phyloP scores from a whole-genome alignment of 176 grass and related monocot species.

The Raddia guianensis region DNA sequence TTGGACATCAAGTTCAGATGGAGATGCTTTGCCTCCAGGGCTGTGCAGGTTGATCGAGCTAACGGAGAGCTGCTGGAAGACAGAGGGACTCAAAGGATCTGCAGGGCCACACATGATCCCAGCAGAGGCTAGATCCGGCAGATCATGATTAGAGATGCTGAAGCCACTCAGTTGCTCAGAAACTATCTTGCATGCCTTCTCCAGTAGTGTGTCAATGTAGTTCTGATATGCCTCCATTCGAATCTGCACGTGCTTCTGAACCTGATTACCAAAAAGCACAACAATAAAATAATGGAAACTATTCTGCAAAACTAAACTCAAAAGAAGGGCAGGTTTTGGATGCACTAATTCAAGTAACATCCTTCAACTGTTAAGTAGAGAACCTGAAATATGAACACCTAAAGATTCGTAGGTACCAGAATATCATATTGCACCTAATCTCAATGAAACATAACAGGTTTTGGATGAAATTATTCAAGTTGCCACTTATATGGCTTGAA shows the following conservation, averaged over 20 bases:
- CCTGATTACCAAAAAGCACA: constrained; percentile 38
- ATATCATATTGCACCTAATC: not conserved
- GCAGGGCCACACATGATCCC: constrained; percentile 37
- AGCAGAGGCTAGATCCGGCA: constrained; percentile 38
- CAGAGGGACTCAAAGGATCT: constrained; percentile 52
- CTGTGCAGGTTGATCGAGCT: constrained; percentile 58
- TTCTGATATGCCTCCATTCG: constrained; percentile 70
- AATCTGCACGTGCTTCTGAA: constrained; percentile 85
- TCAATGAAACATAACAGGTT: not conserved
- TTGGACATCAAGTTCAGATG: constrained; percentile 32
- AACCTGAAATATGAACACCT: not conserved
- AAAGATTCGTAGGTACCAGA: not conserved
- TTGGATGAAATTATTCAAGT: not conserved
- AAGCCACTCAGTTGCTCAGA: constrained; percentile 69
- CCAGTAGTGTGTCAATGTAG: constrained; percentile 71
- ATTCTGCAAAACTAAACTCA: not conserved
- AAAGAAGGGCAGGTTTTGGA: not conserved
- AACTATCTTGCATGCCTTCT: constrained; percentile 72
- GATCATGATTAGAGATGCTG: constrained; percentile 47
- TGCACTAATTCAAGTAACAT: not conserved
- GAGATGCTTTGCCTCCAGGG: constrained; percentile 42
- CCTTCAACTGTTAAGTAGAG: not conserved
- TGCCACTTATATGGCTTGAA: not conserved
- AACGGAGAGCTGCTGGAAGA: constrained; percentile 59
- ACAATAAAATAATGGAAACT: not conserved